phyloP scores from a whole-genome alignment of 1,139 yeast species.

The Kodamaea arcana region DNA sequence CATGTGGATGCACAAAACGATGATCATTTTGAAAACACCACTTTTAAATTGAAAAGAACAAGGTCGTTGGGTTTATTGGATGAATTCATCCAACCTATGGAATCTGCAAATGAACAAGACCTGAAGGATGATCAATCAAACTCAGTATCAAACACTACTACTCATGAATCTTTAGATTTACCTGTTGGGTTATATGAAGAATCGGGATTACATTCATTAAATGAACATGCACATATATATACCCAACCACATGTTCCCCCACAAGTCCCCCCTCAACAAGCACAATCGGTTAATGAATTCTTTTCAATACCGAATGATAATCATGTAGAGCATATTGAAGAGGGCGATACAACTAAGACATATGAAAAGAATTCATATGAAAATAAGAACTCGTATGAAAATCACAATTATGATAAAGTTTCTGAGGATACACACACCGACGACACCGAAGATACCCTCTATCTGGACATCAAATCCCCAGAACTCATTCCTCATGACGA shows the following conservation, averaged over 20 bases:
- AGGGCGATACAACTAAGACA: not conserved
- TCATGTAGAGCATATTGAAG: not conserved
- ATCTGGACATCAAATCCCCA: constrained; percentile 17
- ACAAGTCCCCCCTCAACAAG: too few relatives aligned
- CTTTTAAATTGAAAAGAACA: constrained; percentile 78
- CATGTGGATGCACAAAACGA: constrained; percentile 70
- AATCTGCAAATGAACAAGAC: constrained; percentile 1
- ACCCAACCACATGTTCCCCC: too few relatives aligned
- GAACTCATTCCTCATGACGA: constrained; percentile 74
- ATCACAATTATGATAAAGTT: too few relatives aligned
- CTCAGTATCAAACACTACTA: not conserved
- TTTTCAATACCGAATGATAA: not conserved
- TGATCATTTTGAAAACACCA: constrained; percentile 64
- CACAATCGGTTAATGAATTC: not conserved
- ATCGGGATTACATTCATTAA: not conserved
- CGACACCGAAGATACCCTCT: not conserved
- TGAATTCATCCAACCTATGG: constrained; percentile 50
- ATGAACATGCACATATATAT: not conserved
- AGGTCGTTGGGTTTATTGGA: constrained; percentile 80
- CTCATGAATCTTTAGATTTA: not conserved
- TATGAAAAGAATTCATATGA: not conserved
- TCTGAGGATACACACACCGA: not conserved
- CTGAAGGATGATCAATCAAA: not conserved
- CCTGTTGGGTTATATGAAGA: not conserved
- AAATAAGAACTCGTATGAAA: not conserved